Conservation (phyloP, 2,329 filamentous ascomycete genomes). For the Fusarium denticulatum region DNA sequence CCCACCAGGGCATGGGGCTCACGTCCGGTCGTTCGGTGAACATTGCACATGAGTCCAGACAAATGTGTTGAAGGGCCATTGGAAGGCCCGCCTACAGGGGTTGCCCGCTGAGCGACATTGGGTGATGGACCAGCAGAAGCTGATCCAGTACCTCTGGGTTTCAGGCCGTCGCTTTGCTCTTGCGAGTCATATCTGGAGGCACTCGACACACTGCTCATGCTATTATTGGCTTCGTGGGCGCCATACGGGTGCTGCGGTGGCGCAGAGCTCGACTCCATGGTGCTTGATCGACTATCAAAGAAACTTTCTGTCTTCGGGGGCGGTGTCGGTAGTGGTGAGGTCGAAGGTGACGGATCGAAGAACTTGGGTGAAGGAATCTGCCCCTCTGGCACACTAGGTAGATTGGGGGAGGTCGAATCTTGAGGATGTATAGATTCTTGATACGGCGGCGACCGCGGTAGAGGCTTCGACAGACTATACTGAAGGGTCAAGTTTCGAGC, state of each 20-base stretch:
- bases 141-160: conserved; percentile 63
- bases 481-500: conserved; percentile 64
- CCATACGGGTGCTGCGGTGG: conserved; percentile 52
- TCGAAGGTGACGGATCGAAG: conserved; percentile 16
- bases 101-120: conserved; percentile 53
- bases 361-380: conserved; percentile 42
- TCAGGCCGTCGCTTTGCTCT: conserved; percentile 57
- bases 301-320: conserved; percentile 50
- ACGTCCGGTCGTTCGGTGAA: conserved; percentile 86
- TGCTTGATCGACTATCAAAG: conserved; percentile 56
- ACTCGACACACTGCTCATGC: conserved; percentile 58
- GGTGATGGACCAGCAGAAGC: conserved; percentile 68
- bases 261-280: conserved; percentile 59
- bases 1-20: conserved; percentile 93
- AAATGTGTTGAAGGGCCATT: conserved; percentile 65
- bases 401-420: conserved; percentile 45
- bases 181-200: conserved; percentile 57
- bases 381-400: conserved; percentile 47
- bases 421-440: conserved; percentile 43
- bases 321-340: conserved; percentile 16
- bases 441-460: conserved; percentile 61
- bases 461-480: conserved; percentile 66
- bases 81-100: conserved; percentile 55
- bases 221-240: conserved; percentile 50
- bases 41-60: conserved; percentile 75